Evolutionary conservation across 164 flowering plant species (phyloP), one percentile per base, ranked within the genome.

Genomic region (Akebia trifoliata): DNA sequence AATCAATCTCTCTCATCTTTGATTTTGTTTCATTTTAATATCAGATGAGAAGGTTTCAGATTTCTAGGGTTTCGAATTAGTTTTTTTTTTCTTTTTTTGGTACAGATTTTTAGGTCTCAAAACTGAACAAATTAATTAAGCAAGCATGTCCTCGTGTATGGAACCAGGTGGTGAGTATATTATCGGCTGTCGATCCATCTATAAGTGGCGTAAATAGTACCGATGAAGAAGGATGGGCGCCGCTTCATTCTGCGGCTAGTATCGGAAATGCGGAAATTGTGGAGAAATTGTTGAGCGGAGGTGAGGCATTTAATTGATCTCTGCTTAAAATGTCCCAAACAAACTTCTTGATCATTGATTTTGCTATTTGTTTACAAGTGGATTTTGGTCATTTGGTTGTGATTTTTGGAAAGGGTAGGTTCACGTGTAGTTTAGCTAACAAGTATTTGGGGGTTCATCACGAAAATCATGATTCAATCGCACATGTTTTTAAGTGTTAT

Each of bases 141-240:
- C n/a, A n/a, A n/a, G n/a, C n/a, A n/a, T n/a, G n/a, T n/a, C n/a
- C n/a, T n/a, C n/a, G n/a, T 55, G 47, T 22, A 51, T 54, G 44
- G 55, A n/a, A 49, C 52, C 61, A 89, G 97, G 81, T 89, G 50
- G 83, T 85, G 67, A 66, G 63, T 30, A 39, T 78, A 22, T 63
- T 89, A 3, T 65, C 78, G 2, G 78, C 63, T 59, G 76, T 63
- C 24, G 87, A 79, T 70, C 69, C 76, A 9, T 68, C 75, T 1
- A 47, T 52, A 10, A 75, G 72, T 60, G 81, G 71, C 28, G 67
- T 92, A 8, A 85, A 89, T 61, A 70, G 76, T 49, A 61, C 61
- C 4, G 98, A 93, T 64, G 98, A 93, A 54, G 98, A 90, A 75
- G 97, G 98, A 0, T 93, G 98, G 98, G 85, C 86, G 0, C 97